These are phyloP conservation scores for Cornus controversa DNA, from an alignment of 148 eudicot genomes.

Conservation along the genomic window DNA sequence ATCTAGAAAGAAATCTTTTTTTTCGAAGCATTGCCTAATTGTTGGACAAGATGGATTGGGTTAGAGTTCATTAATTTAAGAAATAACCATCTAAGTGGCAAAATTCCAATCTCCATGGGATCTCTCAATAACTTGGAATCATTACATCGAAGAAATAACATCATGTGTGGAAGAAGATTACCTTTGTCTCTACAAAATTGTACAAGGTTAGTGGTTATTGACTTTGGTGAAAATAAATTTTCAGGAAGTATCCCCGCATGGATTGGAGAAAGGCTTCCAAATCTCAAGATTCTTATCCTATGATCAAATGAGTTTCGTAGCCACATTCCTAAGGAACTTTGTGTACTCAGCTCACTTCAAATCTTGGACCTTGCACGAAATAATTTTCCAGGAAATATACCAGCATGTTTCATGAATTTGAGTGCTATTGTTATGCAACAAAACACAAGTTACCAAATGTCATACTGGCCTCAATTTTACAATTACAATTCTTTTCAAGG, in stretches of 20 bases:
- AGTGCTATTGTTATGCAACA: neutral
- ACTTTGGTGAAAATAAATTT: neutral
- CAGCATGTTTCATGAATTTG: neutral
- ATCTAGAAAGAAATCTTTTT: too few relatives aligned
- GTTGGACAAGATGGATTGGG: too few relatives aligned
- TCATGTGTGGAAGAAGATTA: neutral
- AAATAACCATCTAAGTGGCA: neutral
- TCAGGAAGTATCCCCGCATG: too few relatives aligned
- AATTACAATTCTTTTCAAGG: neutral
- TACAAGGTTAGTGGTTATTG: neutral
- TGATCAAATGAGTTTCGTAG: neutral
- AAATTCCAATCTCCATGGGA: neutral
- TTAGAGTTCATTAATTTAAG: too few relatives aligned
- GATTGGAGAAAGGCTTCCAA: neutral
- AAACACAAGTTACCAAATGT: neutral
- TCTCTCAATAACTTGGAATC: neutral
- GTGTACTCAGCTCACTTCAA: neutral
- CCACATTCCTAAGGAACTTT: too few relatives aligned
- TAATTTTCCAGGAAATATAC: neutral
- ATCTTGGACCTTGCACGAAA: neutral
- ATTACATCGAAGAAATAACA: neutral
- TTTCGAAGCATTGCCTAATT: too few relatives aligned
- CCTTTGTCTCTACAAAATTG: slow-evolving; percentile 13
- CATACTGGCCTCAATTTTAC: neutral
- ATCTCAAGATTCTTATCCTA: neutral